A percentile compares a stretch with the other conserved stretches of the same genome.
These are phyloP conservation scores for Pisolithus tinctorius DNA, from an alignment of 768 basidiomycete species.

Conservation along the genomic window DNA sequence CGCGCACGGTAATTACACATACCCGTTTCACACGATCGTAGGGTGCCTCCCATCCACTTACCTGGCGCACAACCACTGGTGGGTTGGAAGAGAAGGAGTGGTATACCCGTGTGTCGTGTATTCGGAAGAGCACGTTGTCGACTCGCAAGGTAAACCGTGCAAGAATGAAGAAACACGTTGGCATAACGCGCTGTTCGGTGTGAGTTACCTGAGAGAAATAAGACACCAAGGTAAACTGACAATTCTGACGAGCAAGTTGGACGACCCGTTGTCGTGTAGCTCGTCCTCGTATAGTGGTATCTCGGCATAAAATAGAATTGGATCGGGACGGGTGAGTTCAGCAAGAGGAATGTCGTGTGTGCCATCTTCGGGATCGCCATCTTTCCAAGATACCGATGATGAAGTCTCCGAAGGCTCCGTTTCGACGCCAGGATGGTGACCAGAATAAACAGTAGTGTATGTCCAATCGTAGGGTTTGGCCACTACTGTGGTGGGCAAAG, in stretches of 20 bases:
- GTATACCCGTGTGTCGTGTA: slow-evolving; percentile 83
- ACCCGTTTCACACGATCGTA: slow-evolving; percentile 79
- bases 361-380: slow-evolving; percentile 50
- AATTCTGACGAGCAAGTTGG: slow-evolving; percentile 76
- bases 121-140: slow-evolving; percentile 89
- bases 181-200: slow-evolving; percentile 82
- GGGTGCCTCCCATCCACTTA: slow-evolving; percentile 85
- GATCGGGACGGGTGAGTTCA: slow-evolving; percentile 83
- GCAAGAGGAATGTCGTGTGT: slow-evolving; percentile 72
- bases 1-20: slow-evolving; percentile 16
- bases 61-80: slow-evolving; percentile 68
- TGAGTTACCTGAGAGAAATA: neutral
- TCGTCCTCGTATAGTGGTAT: slow-evolving; percentile 95
- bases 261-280: slow-evolving; percentile 93
- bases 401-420: neutral
- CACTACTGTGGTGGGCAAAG: slow-evolving; percentile 62
- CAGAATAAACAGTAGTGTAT: slow-evolving; percentile 84
- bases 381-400: slow-evolving; percentile 35
- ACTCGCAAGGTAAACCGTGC: slow-evolving; percentile 89
- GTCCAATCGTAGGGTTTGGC: slow-evolving; percentile 98
- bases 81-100: slow-evolving; percentile 66
- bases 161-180: slow-evolving; percentile 87
- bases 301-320: slow-evolving; percentile 97
- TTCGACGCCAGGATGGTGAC: slow-evolving; percentile 33
- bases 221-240: slow-evolving; percentile 41